Evolutionary conservation across 768 basidiomycete genomes (phyloP).

Genomic region (Gymnopilus junonius): DNA sequence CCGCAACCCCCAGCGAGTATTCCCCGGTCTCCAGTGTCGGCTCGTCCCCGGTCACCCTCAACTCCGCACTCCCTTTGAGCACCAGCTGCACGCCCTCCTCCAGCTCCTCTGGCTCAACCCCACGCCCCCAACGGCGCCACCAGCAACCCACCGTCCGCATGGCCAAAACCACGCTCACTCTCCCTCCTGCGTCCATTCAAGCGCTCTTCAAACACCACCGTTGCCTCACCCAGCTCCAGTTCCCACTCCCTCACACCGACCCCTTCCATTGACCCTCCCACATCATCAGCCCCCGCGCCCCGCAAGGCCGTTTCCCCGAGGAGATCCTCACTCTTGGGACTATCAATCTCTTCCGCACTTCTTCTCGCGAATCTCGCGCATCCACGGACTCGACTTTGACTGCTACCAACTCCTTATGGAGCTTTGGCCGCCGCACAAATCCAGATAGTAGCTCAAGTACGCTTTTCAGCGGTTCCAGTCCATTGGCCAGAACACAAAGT

Average conservation of each 20-base stretch:
- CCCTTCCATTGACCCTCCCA: slow-evolving; percentile 35
- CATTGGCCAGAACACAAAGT: slow-evolving; percentile 39
- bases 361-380: slow-evolving; percentile 35
- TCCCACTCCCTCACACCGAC: slow-evolving; percentile 43
- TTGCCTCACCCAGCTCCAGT: slow-evolving; percentile 31
- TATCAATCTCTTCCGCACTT: slow-evolving; percentile 43
- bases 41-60: slow-evolving; percentile 25
- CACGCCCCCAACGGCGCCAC: slow-evolving; percentile 1
- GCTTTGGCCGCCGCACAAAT: slow-evolving; percentile 35
- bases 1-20: slow-evolving; percentile 29
- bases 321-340: slow-evolving; percentile 43
- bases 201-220: slow-evolving; percentile 26
- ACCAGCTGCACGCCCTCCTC: slow-evolving; percentile 1
- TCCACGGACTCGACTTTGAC: slow-evolving; percentile 18
- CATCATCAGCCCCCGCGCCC: neutral
- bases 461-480: slow-evolving; percentile 27
- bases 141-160: slow-evolving; percentile 24
- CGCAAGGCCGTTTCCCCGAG: slow-evolving; percentile 36
- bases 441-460: slow-evolving; percentile 17
- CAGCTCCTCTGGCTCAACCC: neutral
- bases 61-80: slow-evolving; percentile 20
- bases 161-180: slow-evolving; percentile 32
- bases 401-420: slow-evolving; percentile 26
- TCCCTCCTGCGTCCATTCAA: slow-evolving; percentile 32
- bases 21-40: slow-evolving; percentile 28